Conservation (phyloP, 345 rosid genomes). For the Fremontodendron californicum region DNA sequence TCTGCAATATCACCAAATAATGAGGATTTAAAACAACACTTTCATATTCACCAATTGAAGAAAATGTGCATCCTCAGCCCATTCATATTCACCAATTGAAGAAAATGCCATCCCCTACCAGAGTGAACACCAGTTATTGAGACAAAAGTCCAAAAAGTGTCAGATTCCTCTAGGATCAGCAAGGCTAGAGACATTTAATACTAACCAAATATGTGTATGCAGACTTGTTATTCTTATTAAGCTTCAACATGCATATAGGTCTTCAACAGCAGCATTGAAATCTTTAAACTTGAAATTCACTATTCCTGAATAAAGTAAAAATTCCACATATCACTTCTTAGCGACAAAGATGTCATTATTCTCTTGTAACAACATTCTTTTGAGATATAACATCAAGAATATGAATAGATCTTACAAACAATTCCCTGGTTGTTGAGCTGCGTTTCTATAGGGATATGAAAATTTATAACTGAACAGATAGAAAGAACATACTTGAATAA, state of each 20-base stretch:
- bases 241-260: slow-evolving; percentile 76
- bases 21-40: slow-evolving; percentile 18
- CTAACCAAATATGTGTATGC: slow-evolving; percentile 87
- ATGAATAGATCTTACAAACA: not conserved
- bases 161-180: slow-evolving; percentile 18
- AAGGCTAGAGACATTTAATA: slow-evolving; percentile 18
- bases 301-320: slow-evolving; percentile 60
- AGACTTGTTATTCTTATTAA: slow-evolving; percentile 82
- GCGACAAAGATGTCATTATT: not conserved
- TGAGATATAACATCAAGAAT: not conserved
- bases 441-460: not conserved
- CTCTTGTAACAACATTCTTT: not conserved
- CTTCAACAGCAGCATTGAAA: slow-evolving; percentile 80
- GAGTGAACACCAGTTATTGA: slow-evolving; percentile 19
- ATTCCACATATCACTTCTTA: slow-evolving; percentile 7
- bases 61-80: slow-evolving; percentile 85
- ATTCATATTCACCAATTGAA: slow-evolving; percentile 69
- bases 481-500: not conserved
- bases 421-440: not conserved
- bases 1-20: slow-evolving; percentile 45
- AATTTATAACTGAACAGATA: not conserved
- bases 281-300: slow-evolving; percentile 90
- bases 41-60: too few species aligned
- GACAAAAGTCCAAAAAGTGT: slow-evolving; percentile 2
- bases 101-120: slow-evolving; percentile 73